Evolutionary conservation across 495 filamentous ascomycete species (phyloP), one percentile per base, ranked within the genome.

Genomic region (Hyphodiscus hymeniophilus): DNA sequence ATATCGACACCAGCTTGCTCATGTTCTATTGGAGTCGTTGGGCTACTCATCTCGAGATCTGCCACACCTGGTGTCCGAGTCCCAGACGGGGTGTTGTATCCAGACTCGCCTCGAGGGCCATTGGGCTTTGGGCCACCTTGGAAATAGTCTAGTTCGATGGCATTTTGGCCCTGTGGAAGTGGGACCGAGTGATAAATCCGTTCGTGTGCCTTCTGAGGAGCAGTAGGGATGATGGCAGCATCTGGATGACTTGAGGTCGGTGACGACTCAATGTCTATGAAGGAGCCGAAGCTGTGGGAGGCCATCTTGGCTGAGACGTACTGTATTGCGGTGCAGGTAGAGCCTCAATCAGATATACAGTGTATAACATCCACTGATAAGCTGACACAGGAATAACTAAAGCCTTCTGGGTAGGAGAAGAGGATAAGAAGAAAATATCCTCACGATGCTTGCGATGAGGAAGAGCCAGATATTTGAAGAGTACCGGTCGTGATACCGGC

Each of bases 31-130:
- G 74, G 74, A 7, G 63, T 70, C 18, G 64, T 45, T 16, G 73
- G 68, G 22, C 62, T 58, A 53, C 69, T 78, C 60, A 66, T 72
- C 55, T 84, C 79, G 1, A 83, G 53, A 38, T 81, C 74, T 40
- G 70, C 64, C 3, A 65, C 61, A n/a, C 42, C 51, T 10, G 72
- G 69, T 12, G 69, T 72, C 24, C 61, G 57, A 15, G 36, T 42
- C 47, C 55, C 52, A 36, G 50, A 60, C 44, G 46, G 54, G 6
- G 52, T 43, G 23, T 46, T 52, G 36, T 52, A 45, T 18, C 33
- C 34, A 26, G 45, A 50, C 17, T 21, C 18, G 1, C 7, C 3
- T 3, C 55, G 55, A 35, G 45, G 56, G 7, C 45, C 61, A 50
- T 57, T 62, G 26, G 50, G 56, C 26, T 51, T 55, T 33, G 42